Percentiles rank a stretch among this genome's conserved stretches.
Conservation (phyloP, 495 filamentous ascomycete genomes). For the Hypoxylon rickii region DNA sequence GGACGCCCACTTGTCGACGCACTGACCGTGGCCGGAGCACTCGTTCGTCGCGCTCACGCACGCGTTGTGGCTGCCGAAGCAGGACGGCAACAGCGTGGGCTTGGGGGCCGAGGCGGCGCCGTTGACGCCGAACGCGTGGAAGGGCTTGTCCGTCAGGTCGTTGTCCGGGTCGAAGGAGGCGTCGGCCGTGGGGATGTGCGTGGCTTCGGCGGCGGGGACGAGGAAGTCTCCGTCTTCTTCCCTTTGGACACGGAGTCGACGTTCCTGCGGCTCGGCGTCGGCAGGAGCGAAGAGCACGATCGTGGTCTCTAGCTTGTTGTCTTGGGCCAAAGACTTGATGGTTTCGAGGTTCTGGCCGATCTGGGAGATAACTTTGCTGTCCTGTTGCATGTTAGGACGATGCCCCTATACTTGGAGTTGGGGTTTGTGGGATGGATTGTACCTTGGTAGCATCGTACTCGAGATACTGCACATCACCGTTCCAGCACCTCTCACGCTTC, state of each 20-base stretch:
- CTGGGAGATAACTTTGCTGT: constrained; percentile 35
- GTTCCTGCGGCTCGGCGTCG: constrained; percentile 38
- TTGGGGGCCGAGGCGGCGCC: constrained; percentile 20
- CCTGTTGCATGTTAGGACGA: constrained; percentile 21
- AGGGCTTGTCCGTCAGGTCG: constrained; percentile 27
- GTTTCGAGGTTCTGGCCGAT: constrained; percentile 43
- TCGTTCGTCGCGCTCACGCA: constrained; percentile 67
- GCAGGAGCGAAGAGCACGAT: constrained; percentile 46
- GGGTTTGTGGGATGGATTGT: background rate
- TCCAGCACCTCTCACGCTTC: constrained; percentile 49
- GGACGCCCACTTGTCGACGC: constrained; percentile 62
- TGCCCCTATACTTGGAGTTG: no score
- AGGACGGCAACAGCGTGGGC: constrained; percentile 52
- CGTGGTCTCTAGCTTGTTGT: constrained; percentile 50
- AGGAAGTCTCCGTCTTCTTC: constrained; percentile 36
- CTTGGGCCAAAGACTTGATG: constrained; percentile 37
- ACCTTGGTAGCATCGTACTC: constrained; percentile 50
- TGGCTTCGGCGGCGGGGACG: constrained; percentile 25
- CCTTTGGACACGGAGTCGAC: constrained; percentile 41
- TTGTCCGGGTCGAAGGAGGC: constrained; percentile 12
- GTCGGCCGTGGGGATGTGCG: constrained; percentile 30
- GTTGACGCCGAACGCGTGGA: constrained; percentile 30
- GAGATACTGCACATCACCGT: constrained; percentile 48
- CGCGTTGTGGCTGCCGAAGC: constrained; percentile 64
- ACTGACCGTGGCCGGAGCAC: constrained; percentile 78